These are phyloP conservation scores for Iberis pinnata DNA, from an alignment of 345 rosid species.

Conservation along the genomic window DNA sequence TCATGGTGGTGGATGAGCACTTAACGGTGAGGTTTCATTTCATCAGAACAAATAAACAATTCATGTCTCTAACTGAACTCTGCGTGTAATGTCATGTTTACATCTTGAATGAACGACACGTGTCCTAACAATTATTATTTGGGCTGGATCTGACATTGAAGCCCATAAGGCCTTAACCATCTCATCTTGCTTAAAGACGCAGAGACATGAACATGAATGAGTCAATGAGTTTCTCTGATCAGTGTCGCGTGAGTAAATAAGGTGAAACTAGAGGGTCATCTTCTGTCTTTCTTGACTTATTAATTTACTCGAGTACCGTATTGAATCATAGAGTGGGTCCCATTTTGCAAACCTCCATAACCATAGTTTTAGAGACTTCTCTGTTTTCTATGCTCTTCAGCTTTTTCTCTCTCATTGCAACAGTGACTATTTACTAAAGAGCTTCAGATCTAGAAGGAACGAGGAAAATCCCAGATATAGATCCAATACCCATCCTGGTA, in stretches of 20 bases:
- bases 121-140: not conserved
- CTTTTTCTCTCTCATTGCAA: too few species aligned
- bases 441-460: slow-evolving; percentile 46
- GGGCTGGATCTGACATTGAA: slow-evolving; percentile 3
- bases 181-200: too few species aligned
- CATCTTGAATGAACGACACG: slow-evolving; percentile 12
- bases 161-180: too few species aligned
- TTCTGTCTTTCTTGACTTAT: not conserved
- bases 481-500: slow-evolving; percentile 5
- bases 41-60: slow-evolving; percentile 16
- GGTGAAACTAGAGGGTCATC: slow-evolving; percentile 7
- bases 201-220: slow-evolving; percentile 7
- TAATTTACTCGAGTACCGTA: slow-evolving; percentile 21
- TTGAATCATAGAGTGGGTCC: slow-evolving; percentile 17
- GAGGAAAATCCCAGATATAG: slow-evolving; percentile 11
- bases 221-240: not conserved
- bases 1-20: slow-evolving; percentile 26
- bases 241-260: slow-evolving; percentile 29
- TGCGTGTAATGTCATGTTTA: slow-evolving; percentile 14
- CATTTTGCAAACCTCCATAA: slow-evolving; percentile 15
- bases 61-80: slow-evolving; percentile 9
- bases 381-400: slow-evolving; percentile 21
- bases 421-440: too few species aligned
- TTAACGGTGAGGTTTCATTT: slow-evolving; percentile 22
- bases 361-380: slow-evolving; percentile 22